Base-by-base conservation (phyloP, 2,329 filamentous ascomycete genomes). In the Fusarium begoniae region DNA sequence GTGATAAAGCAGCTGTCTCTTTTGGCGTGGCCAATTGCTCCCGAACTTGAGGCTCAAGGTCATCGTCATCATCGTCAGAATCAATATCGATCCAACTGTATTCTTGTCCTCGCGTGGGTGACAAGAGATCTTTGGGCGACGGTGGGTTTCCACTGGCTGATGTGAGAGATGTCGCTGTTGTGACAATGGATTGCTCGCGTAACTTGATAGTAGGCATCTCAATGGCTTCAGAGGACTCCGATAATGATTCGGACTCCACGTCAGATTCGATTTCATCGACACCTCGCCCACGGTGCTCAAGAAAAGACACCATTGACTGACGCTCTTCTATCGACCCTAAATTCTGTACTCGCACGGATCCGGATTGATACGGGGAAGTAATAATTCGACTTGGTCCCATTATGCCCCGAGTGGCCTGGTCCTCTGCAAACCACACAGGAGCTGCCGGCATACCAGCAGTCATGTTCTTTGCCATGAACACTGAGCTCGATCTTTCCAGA, bases 381-480 rank as follows among this genome's bases (percentile, higher is more conserved):
- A 68, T 63, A 8, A 75, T 63, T 37, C 79, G 77, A 14, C 69
- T 66, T 6, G 75, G 64, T 37, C 71, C 67, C 35, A 73, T 56
- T 53, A 68, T 59, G 8, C 61, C 72, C 32, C 73, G 69, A 41
- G 51, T 60, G 37, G 55, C 51, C 20, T 72, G 67, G 40, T 72
- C 71, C 58, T 81, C 80, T 11, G 80, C 77, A 22, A 77, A 77
- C 10, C 81, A 81, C 22, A 86, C 76, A 7, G 79, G 77, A 41
- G 79, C 79, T 17, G 80, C 79, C 2, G 88, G 88, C 14, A 82
- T 76, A 14, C 88, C 88, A 28, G 87, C 85, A 11, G 88, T 88
- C 84, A 90, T 86, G 65, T 85, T 86, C 76, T 82, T 87, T 20
- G 87, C 83, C 32, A 80, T 80, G 63, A 90, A 90, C 32, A 88